These are phyloP conservation scores for Yamadazyma insecticola DNA, from an alignment of 805 yeast species.

Conservation along the genomic window DNA sequence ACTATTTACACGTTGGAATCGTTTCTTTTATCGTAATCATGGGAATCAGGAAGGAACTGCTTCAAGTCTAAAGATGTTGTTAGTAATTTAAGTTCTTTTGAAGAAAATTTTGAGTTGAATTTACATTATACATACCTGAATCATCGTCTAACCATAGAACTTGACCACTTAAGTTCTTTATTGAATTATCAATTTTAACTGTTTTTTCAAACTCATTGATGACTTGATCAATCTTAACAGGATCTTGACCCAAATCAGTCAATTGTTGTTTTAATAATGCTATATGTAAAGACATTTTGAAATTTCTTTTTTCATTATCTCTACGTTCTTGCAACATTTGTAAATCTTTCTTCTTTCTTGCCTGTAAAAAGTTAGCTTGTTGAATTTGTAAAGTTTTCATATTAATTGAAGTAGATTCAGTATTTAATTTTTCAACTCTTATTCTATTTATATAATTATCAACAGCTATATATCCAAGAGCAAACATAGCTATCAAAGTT, in stretches of 20 bases:
- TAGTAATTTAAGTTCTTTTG: too few species aligned
- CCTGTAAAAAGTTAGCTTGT: slow-evolving; percentile 46
- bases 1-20: too few species aligned
- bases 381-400: slow-evolving; percentile 35
- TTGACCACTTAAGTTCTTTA: slow-evolving; percentile 52
- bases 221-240: slow-evolving; percentile 51
- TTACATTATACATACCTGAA: slow-evolving; percentile 20
- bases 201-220: slow-evolving; percentile 50
- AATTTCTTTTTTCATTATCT: slow-evolving; percentile 43
- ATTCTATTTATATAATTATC: slow-evolving; percentile 45
- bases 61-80: slow-evolving; percentile 42
- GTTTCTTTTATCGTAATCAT: slow-evolving; percentile 59
- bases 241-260: slow-evolving; percentile 51
- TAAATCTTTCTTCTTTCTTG: slow-evolving; percentile 48
- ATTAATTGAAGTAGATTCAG: slow-evolving; percentile 34
- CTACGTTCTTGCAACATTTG: slow-evolving; percentile 51
- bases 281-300: slow-evolving; percentile 62
- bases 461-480: slow-evolving; percentile 45
- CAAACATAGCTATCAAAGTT: slow-evolving; percentile 37
- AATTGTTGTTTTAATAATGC: slow-evolving; percentile 62
- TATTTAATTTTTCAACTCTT: slow-evolving; percentile 28
- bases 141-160: slow-evolving; percentile 58
- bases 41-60: slow-evolving; percentile 51
- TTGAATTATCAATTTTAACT: slow-evolving; percentile 54
- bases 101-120: slow-evolving; percentile 2